Evolutionary conservation across 2,329 filamentous ascomycete genomes (phyloP).

Genomic region (Neofusicoccum ribis): DNA sequence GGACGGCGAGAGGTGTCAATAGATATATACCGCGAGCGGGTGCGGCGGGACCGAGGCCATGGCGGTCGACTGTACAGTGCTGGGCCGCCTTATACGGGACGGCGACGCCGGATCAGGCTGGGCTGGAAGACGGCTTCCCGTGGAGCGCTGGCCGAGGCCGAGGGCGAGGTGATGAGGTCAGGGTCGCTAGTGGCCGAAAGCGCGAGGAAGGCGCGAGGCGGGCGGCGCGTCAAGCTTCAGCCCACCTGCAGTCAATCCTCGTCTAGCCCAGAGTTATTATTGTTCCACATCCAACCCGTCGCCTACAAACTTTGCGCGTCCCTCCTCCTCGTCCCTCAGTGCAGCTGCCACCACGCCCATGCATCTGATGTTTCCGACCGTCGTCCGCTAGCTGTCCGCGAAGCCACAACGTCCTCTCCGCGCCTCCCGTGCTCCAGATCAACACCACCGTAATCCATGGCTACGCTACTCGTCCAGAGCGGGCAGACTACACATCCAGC

Average conservation of each 20-base stretch:
- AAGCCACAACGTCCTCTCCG: background rate
- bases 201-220: background rate
- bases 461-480: background rate
- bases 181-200: background rate
- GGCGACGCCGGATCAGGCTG: too few species aligned
- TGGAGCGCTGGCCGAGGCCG: background rate
- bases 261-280: background rate
- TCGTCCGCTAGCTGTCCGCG: background rate
- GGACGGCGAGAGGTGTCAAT: too few species aligned
- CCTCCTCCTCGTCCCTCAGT: background rate
- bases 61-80: too few species aligned
- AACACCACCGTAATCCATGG: background rate
- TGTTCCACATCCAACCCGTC: background rate
- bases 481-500: slow-evolving; percentile 11
- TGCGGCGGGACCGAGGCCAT: too few species aligned
- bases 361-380: background rate
- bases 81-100: too few species aligned
- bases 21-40: too few species aligned
- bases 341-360: background rate
- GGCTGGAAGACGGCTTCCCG: too few species aligned
- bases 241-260: background rate
- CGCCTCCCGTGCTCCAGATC: too few species aligned
- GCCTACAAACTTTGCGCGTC: background rate
- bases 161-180: background rate
- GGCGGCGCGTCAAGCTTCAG: slow-evolving; percentile 1